A percentile compares a stretch with the other conserved stretches of the same genome.
These are phyloP conservation scores for Plasmodium adleri DNA, from an alignment of 169 alveolate genomes.

Conservation along the genomic window DNA sequence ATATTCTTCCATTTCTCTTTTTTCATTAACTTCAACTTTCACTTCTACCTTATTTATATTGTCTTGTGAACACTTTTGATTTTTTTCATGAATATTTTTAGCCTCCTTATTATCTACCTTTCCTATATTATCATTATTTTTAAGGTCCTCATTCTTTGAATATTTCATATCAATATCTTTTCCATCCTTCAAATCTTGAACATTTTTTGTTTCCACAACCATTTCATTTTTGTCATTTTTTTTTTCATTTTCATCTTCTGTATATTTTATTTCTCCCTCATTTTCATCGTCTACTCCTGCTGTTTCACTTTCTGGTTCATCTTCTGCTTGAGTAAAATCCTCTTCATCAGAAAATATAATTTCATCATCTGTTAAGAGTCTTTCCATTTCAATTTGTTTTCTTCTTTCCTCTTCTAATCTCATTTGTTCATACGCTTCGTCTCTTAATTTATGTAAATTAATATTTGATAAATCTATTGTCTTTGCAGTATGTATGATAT, in stretches of 20 bases:
- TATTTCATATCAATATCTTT: no score
- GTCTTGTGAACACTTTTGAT: no score
- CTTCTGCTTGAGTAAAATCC: slow-evolving; percentile 20
- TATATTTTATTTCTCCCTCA: background rate
- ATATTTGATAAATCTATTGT: slow-evolving; percentile 75
- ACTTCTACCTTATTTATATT: no score
- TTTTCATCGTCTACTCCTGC: background rate
- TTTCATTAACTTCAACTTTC: no score
- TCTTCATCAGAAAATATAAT: slow-evolving; percentile 76
- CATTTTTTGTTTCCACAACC: no score
- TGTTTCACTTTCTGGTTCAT: slow-evolving; percentile 10
- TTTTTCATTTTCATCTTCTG: slow-evolving; percentile 4
- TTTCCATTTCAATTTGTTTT: slow-evolving; percentile 76
- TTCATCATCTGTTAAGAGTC: slow-evolving; percentile 69
- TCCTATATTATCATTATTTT: no score
- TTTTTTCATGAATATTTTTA: no score
- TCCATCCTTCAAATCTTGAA: no score
- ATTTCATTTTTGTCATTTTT: slow-evolving; percentile 7
- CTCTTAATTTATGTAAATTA: slow-evolving; percentile 72
- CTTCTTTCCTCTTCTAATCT: slow-evolving; percentile 80
- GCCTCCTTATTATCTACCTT: no score
- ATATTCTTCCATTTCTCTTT: no score
- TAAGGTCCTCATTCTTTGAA: no score
- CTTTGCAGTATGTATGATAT: slow-evolving; percentile 76
- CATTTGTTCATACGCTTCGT: slow-evolving; percentile 81